These are phyloP conservation scores for Exidia glandulosa DNA, from an alignment of 768 basidiomycete genomes.

Conservation along the genomic window DNA sequence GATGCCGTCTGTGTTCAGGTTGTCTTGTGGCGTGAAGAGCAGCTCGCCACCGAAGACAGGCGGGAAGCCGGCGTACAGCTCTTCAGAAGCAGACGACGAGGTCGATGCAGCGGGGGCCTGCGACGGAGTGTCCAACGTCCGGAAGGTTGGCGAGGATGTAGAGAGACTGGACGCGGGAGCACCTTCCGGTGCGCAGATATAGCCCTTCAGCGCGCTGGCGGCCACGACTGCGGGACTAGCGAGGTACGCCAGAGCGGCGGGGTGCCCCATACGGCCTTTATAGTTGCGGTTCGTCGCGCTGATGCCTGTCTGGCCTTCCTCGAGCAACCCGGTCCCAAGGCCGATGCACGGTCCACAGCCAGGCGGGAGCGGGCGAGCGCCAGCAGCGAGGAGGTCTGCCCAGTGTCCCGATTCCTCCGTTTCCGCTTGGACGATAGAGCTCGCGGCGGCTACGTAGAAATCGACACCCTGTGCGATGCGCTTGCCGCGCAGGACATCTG, in stretches of 20 bases:
- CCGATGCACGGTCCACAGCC: constrained; percentile 99
- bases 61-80: constrained; percentile 76
- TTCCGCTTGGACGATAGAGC: constrained; percentile 83
- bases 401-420: constrained; percentile 80
- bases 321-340: constrained; percentile 80
- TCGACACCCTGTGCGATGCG: constrained; percentile 82
- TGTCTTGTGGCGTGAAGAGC: constrained; percentile 93
- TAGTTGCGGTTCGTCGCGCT: constrained; percentile 98
- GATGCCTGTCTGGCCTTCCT: constrained; percentile 93
- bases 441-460: constrained; percentile 95
- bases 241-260: constrained; percentile 89
- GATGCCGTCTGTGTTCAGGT: constrained; percentile 94
- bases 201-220: constrained; percentile 86
- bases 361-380: constrained; percentile 85
- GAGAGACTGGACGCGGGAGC: not conserved
- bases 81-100: constrained; percentile 34
- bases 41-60: constrained; percentile 68
- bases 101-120: constrained; percentile 10
- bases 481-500: constrained; percentile 73
- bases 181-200: constrained; percentile 70
- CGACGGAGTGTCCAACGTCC: constrained; percentile 15
- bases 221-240: constrained; percentile 96
- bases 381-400: constrained; percentile 74
- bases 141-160: not conserved
- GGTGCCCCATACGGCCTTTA: constrained; percentile 97